These are phyloP conservation scores for Posidonia oceanica DNA, from an alignment of 116 monocot genomes.

Conservation along the genomic window DNA sequence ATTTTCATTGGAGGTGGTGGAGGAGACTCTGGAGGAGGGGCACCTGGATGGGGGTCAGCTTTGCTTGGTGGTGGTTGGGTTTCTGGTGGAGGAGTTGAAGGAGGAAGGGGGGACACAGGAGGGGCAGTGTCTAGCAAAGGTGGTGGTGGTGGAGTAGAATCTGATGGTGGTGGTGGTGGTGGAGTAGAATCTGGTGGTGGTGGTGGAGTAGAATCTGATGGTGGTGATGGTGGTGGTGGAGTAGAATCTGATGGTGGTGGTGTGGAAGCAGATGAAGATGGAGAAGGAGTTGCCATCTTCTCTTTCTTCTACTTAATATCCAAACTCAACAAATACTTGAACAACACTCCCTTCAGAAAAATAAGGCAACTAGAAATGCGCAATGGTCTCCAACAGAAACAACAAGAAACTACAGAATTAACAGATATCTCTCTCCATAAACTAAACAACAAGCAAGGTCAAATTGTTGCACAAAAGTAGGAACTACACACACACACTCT, in stretches of 20 bases:
- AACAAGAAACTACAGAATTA: too few relatives aligned
- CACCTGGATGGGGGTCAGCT: background rate
- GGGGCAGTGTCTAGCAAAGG: background rate
- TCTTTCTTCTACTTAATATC: background rate
- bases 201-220: background rate
- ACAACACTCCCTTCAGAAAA: background rate
- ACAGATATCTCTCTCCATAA: too few relatives aligned
- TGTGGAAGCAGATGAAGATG: slow-evolving; percentile 8
- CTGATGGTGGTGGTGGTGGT: background rate
- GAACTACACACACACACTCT: too few relatives aligned
- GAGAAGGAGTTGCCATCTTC: slow-evolving; percentile 12
- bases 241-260: background rate
- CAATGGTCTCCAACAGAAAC: too few relatives aligned
- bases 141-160: background rate
- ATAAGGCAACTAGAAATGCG: background rate
- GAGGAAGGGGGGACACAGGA: background rate
- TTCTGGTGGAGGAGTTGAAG: background rate
- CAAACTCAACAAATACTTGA: background rate
- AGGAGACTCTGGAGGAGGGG: background rate
- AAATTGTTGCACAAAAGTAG: background rate
- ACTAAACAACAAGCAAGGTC: too few relatives aligned
- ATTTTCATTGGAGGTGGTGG: background rate
- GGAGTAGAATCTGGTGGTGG: background rate
- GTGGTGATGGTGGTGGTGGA: slow-evolving; percentile 1
- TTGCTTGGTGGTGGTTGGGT: background rate